Evolutionary conservation across 2,329 filamentous ascomycete species (phyloP).

Genomic region (Bipolaris zeicola): DNA sequence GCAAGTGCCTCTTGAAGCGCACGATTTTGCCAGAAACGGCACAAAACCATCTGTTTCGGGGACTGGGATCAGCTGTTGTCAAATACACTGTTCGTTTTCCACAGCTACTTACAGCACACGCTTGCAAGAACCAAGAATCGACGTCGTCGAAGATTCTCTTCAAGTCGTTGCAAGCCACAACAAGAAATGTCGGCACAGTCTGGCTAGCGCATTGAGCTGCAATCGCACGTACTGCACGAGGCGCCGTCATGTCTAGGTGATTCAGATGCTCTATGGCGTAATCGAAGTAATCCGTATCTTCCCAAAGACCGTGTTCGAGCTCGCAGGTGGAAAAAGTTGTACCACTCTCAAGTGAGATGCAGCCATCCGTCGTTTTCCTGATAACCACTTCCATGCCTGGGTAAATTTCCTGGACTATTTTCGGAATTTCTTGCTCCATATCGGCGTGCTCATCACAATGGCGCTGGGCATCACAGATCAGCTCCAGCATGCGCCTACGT

Average conservation of each 20-base stretch:
- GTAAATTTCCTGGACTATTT: conserved; percentile 43
- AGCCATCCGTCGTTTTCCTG: conserved; percentile 26
- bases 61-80: background rate
- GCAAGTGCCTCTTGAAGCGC: conserved; percentile 50
- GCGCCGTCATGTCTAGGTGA: conserved; percentile 34
- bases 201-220: conserved; percentile 45
- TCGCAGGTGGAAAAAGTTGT: conserved; percentile 33
- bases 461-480: conserved; percentile 37
- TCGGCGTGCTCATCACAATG: conserved; percentile 26
- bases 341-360: conserved; percentile 35
- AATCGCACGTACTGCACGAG: conserved; percentile 48
- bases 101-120: conserved; percentile 38
- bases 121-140: conserved; percentile 54
- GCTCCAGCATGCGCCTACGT: conserved; percentile 48
- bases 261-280: conserved; percentile 48
- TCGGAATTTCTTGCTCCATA: conserved; percentile 33
- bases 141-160: conserved; percentile 55
- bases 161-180: conserved; percentile 51
- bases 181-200: conserved; percentile 41
- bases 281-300: conserved; percentile 51
- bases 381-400: conserved; percentile 42
- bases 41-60: conserved; percentile 35
- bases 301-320: conserved; percentile 52
- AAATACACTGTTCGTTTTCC: too few species aligned
- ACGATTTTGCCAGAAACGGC: conserved; percentile 48